Percentiles rank a stretch among this genome's conserved stretches.
These are phyloP conservation scores for Saussurea involucrata DNA, from an alignment of 129 eudicot species.

Conservation along the genomic window DNA sequence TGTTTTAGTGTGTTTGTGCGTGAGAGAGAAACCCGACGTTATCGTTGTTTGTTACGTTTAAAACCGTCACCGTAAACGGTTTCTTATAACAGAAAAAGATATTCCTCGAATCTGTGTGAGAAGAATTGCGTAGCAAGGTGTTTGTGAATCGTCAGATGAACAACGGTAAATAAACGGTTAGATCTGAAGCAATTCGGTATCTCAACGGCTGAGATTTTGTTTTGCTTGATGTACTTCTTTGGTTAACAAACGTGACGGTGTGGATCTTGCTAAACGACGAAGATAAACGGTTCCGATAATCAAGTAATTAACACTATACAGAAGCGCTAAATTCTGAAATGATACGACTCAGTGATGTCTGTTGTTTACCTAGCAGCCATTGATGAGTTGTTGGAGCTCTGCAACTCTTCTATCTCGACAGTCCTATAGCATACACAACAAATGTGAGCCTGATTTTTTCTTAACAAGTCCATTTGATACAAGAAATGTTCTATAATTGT, in stretches of 20 bases:
- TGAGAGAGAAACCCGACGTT: constrained; percentile 22
- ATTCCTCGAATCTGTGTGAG: constrained; percentile 6
- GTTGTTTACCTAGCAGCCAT: constrained; percentile 56
- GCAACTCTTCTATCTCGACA: constrained; percentile 42
- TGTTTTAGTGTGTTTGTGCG: constrained; percentile 7
- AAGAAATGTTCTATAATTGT: background rate
- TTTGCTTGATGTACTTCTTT: background rate
- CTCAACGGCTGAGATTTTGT: constrained; percentile 43
- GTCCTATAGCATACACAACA: constrained; percentile 35
- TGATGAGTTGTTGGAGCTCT: constrained; percentile 67
- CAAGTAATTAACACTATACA: background rate
- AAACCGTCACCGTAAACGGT: constrained; percentile 24
- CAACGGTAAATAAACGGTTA: constrained; percentile 36
- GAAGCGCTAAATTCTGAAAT: background rate
- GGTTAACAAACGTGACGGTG: constrained; percentile 30
- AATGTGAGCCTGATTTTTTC: constrained; percentile 8
- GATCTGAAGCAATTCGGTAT: constrained; percentile 28
- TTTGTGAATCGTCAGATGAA: constrained; percentile 27
- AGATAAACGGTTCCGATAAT: constrained; percentile 22
- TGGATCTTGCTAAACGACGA: background rate
- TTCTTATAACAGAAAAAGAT: constrained; percentile 1
- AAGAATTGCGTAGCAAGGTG: background rate
- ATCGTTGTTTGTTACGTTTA: constrained; percentile 18
- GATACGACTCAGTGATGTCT: constrained; percentile 25
- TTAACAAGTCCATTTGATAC: background rate